These are phyloP conservation scores for Cenchrus purpureus DNA, from an alignment of 176 grass and related monocot species.

Conservation along the genomic window DNA sequence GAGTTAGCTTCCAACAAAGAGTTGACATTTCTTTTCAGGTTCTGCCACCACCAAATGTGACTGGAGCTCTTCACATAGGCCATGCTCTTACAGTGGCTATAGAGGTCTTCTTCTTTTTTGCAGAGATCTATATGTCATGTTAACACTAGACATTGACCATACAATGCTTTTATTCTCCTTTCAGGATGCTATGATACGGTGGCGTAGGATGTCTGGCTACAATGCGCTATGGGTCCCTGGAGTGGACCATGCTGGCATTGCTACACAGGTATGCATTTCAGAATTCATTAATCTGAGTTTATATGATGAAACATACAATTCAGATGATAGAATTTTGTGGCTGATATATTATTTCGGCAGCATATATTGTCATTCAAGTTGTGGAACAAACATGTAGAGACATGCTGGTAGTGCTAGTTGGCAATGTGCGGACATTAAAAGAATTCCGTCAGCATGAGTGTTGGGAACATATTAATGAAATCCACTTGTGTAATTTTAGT, in stretches of 20 bases:
- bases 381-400: not conserved
- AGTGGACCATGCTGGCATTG: conserved; percentile 97
- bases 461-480: conserved; percentile 21
- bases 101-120: conserved; percentile 50
- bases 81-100: conserved; percentile 81
- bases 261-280: conserved; percentile 76
- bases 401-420: not conserved
- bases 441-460: not conserved
- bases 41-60: conserved; percentile 87
- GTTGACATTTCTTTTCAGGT: conserved; percentile 52
- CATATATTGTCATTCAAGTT: conserved; percentile 16
- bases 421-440: not conserved
- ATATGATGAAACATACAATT: conserved; percentile 1
- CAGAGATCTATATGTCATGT: not conserved
- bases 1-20: conserved; percentile 7
- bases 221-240: conserved; percentile 92
- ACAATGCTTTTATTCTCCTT: conserved; percentile 11
- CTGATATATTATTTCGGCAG: not conserved
- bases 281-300: not conserved
- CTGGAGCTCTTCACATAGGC: conserved; percentile 89
- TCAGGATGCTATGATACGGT: conserved; percentile 86
- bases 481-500: not conserved
- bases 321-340: conserved; percentile 22
- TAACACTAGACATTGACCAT: conserved; percentile 15
- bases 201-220: conserved; percentile 91